Evolutionary conservation across 768 basidiomycete species (phyloP), one percentile per base, ranked within the genome.

Genomic region (Lentinula detonsa): DNA sequence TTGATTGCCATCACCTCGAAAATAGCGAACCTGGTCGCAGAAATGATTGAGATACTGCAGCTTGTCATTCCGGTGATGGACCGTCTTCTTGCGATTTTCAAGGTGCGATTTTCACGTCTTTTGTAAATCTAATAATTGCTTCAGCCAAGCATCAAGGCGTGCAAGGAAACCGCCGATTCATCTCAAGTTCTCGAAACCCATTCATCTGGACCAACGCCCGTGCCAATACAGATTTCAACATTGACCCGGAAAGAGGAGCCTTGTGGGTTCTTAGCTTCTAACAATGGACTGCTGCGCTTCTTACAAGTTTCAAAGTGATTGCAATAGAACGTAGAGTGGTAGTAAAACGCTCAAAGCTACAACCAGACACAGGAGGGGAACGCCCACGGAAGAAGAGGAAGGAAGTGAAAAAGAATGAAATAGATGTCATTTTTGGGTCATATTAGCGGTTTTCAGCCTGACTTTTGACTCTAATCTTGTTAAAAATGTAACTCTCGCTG

Each of bases 361-460:
- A 54, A 1, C 43, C 34, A 42, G 35, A 52, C 37, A 45, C 45
- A 43, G 37, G n/a, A 5, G 50, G 28, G 11, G 15, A 18, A 60
- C 49, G 15, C 7, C 50, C 50, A 23, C 46, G n/a, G 63, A 75
- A 71, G 61, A 76, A 74, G 64, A 76, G 72, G 63, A 81, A 75
- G 28, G 28, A 28, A 68, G 72, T 69, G 61, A 71, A 69, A 46
- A 73, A 65, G 58, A 80, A 89, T 64, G 87, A 87, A 66, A 89
- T 89, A 40, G 87, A 89, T 64, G 81, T 80, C n/a, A 88, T 89
- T 21, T 88, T 88, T 68, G 82, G 80, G 0, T 76, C 74, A 68
- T 90, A 54, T 81, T 83, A 39, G 9, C 13, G 7, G 13, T 39
- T 8, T 1, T 5, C 28, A 15, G 45, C 3, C 8, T 46, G 45